These are phyloP conservation scores for Aphanomyces invadans DNA, from an alignment of 352 stramenopile species.

Conservation along the genomic window DNA sequence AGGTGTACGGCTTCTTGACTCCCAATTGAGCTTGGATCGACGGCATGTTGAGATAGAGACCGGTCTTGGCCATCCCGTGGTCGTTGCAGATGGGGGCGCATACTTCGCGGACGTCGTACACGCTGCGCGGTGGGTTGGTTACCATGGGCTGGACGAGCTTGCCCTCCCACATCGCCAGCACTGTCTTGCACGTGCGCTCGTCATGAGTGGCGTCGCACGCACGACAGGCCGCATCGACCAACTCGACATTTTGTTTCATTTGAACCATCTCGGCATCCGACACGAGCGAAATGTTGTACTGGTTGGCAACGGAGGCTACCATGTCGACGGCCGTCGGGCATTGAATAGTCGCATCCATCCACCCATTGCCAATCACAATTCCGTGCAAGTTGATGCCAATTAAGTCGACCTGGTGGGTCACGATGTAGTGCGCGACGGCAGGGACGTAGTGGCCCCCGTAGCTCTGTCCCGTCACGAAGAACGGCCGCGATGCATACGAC, in stretches of 20 bases:
- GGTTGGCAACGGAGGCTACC: conserved; percentile 44
- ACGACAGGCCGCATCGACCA: conserved; percentile 35
- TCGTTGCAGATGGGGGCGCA: conserved; percentile 46
- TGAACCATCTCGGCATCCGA: conserved; percentile 32
- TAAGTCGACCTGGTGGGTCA: conserved; percentile 34
- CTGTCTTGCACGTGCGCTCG: conserved; percentile 33
- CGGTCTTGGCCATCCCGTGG: conserved; percentile 50
- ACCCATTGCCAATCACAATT: conserved; percentile 71
- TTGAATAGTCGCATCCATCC: conserved; percentile 47
- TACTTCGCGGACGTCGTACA: conserved; percentile 61
- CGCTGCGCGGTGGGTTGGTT: conserved; percentile 42
- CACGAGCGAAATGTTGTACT: conserved; percentile 58
- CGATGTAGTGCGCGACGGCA: conserved; percentile 45
- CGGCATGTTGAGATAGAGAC: conserved; percentile 53
- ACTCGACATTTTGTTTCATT: conserved; percentile 35
- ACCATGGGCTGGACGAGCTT: conserved; percentile 33
- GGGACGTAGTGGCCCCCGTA: conserved; percentile 63
- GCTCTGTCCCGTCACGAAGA: conserved; percentile 64
- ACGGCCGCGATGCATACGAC: conserved; percentile 36
- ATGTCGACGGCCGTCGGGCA: conserved; percentile 51
- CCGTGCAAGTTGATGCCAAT: conserved; percentile 55
- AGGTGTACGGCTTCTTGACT: conserved; percentile 28
- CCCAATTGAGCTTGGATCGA: conserved; percentile 60
- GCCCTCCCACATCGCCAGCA: conserved; percentile 32
- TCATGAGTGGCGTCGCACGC: conserved; percentile 40